Percentiles rank a stretch among this genome's conserved stretches.
phyloP scores from a whole-genome alignment of 306 rosid genomes.

The Hippophae gyantsensis region DNA sequence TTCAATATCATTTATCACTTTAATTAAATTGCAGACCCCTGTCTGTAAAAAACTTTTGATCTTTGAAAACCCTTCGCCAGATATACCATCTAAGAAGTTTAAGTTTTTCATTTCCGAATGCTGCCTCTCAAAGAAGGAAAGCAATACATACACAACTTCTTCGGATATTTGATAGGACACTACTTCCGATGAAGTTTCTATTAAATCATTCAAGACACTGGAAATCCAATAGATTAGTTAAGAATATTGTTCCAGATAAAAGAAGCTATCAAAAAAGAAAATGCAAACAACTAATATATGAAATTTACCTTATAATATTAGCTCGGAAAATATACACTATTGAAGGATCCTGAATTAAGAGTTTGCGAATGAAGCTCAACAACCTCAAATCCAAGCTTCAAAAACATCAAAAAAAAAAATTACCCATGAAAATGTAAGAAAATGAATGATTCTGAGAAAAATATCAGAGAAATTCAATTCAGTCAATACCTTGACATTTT shows the following conservation, averaged over 20 bases:
- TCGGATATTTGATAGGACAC: neutral
- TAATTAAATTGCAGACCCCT: slow-evolving; percentile 31
- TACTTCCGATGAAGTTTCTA: slow-evolving; percentile 42
- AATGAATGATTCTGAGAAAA: slow-evolving; percentile 12
- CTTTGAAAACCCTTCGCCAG: slow-evolving; percentile 32
- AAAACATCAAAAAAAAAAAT: slow-evolving; percentile 22
- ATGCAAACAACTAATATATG: slow-evolving; percentile 6
- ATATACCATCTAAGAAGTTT: slow-evolving; percentile 29
- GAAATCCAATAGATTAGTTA: slow-evolving; percentile 24
- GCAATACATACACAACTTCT: slow-evolving; percentile 50
- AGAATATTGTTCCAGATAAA: slow-evolving; percentile 7
- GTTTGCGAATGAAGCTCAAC: slow-evolving; percentile 44
- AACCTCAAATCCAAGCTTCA: slow-evolving; percentile 45
- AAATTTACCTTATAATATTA: slow-evolving; percentile 55
- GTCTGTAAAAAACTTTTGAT: slow-evolving; percentile 42
- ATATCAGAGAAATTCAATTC: slow-evolving; percentile 6
- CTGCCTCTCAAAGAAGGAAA: slow-evolving; percentile 43
- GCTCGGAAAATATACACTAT: slow-evolving; percentile 34
- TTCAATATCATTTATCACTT: slow-evolving; percentile 27
- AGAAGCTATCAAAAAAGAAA: slow-evolving; percentile 11
- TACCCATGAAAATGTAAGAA: neutral
- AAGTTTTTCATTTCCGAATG: slow-evolving; percentile 24
- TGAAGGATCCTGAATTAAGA: slow-evolving; percentile 44
- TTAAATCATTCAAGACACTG: slow-evolving; percentile 50
- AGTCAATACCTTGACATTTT: slow-evolving; percentile 46